Evolutionary conservation across 108 stramenopile species (phyloP), one percentile per base, ranked within the genome.

Genomic region (Conticribra guillardii): DNA sequence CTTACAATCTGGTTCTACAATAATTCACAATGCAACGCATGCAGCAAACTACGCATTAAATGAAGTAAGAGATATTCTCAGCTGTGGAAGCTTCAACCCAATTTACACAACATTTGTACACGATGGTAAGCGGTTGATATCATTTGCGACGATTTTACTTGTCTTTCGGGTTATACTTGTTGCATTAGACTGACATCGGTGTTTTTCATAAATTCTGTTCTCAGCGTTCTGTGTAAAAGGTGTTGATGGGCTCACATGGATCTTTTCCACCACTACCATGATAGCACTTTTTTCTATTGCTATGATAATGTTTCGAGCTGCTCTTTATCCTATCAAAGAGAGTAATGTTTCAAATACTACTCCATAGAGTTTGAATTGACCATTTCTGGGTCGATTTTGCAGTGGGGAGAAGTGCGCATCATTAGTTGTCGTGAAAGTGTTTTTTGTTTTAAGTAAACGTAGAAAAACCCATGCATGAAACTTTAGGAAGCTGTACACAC

Each of bases 221-320:
- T n/a, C 9, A 65, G 64, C 74, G 2, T 14, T 75, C 2, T 75
- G 74, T 54, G 33, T 48, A 9, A 59, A 75, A 29, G 74, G 66
- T 17, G 66, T 68, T 15, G 74, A 48, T 30, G 74, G 74, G 3
- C 41, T 75, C 11, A 34, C 46, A 0, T 76, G 74, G 74, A 31
- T 76, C 17, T 76, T 69, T 46, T 30, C 45, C 4, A 58, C 67
- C 0, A 46, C 55, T 5, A 34, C 57, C 2, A n/a, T 15, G 16
- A 41, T 69, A 1, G 21, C 56, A 9, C n/a, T 69, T 7, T 58
- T 56, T 28, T 56, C 67, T 1, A 57, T 69, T 54, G 48, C 46
- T 26, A 69, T 69, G 67, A 31, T 34, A 1, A 69, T 28, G 27
- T 49, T 69, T 54, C 55, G 67, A 14, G 31, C 67, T 1, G 67